phyloP scores from a whole-genome alignment of 1,284 basidiomycete genomes.

The Nidula niveotomentosa region DNA sequence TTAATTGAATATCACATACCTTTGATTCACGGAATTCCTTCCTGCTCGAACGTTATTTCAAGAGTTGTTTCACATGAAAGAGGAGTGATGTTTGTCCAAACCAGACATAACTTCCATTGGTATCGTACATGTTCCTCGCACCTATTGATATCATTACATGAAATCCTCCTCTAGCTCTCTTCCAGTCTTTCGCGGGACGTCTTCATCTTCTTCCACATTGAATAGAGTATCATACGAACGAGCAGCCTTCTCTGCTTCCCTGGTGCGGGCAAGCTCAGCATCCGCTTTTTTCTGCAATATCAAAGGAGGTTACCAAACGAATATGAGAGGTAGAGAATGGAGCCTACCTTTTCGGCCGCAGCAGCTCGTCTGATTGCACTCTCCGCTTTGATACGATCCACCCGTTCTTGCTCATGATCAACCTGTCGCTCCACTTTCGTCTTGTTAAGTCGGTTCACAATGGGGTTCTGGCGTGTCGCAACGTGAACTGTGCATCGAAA shows the following conservation, averaged over 20 bases:
- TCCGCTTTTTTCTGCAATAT: constrained; percentile 67
- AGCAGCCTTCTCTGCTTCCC: constrained; percentile 78
- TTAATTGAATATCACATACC: no score
- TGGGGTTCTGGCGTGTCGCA: constrained; percentile 79
- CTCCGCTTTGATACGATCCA: constrained; percentile 83
- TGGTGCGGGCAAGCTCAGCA: constrained; percentile 57
- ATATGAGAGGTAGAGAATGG: no score
- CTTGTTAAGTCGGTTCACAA: constrained; percentile 95
- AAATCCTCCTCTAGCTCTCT: constrained; percentile 70
- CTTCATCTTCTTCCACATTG: constrained; percentile 48
- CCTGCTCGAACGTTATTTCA: no score
- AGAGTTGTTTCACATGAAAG: background rate
- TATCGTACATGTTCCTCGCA: background rate
- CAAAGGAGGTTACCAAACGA: no score
- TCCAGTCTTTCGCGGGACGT: constrained; percentile 48
- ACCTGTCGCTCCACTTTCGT: constrained; percentile 86
- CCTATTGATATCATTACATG: constrained; percentile 36
- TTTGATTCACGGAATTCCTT: no score
- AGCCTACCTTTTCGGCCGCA: constrained; percentile 58
- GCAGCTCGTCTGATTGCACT: constrained; percentile 63
- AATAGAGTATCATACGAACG: constrained; percentile 76
- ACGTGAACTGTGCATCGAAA: constrained; percentile 60
- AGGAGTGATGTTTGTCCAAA: background rate
- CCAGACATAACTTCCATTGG: background rate
- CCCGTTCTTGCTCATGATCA: constrained; percentile 87